These are phyloP conservation scores for Candida smagusa DNA, from an alignment of 1,139 yeast genomes.

Conservation along the genomic window DNA sequence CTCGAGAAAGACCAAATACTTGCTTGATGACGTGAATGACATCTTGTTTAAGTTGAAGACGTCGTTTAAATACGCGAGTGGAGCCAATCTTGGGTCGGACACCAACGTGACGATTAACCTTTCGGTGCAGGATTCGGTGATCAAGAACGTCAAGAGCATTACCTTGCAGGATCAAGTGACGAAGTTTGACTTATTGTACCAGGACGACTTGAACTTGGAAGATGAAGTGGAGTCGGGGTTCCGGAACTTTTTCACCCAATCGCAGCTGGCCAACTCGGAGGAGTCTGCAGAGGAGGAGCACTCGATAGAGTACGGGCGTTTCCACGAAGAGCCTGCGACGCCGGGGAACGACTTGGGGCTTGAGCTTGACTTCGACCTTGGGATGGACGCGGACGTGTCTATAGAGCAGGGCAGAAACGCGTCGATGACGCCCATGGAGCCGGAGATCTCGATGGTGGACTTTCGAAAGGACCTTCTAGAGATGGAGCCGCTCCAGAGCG, in stretches of 20 bases:
- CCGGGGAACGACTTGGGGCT: conserved; percentile 47
- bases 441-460: conserved; percentile 27
- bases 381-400: conserved; percentile 12
- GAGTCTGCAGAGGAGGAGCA: conserved; percentile 29
- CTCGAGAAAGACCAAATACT: conserved; percentile 79
- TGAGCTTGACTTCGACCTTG: conserved; percentile 47
- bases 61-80: conserved; percentile 53
- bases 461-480: conserved; percentile 18
- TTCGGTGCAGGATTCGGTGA: conserved; percentile 48
- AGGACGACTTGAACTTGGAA: conserved; percentile 61
- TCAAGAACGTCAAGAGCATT: conserved; percentile 52
- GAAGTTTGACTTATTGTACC: conserved; percentile 66
- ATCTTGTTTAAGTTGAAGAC: conserved; percentile 71
- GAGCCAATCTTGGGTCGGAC: conserved; percentile 28
- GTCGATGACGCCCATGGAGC: conserved; percentile 16
- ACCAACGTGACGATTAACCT: conserved; percentile 32
- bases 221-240: conserved; percentile 21
- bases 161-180: conserved; percentile 77
- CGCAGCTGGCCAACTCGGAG: conserved; percentile 7
- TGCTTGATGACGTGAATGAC: conserved; percentile 82
- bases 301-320: conserved; percentile 61
- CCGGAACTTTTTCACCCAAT: conserved; percentile 10
- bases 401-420: conserved; percentile 51
- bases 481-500: conserved; percentile 5
- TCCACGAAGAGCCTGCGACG: conserved; percentile 18